A percentile compares a stretch with the other conserved stretches of the same genome.
Conservation (phyloP, 345 rosid species). For the Ricinus communis region DNA sequence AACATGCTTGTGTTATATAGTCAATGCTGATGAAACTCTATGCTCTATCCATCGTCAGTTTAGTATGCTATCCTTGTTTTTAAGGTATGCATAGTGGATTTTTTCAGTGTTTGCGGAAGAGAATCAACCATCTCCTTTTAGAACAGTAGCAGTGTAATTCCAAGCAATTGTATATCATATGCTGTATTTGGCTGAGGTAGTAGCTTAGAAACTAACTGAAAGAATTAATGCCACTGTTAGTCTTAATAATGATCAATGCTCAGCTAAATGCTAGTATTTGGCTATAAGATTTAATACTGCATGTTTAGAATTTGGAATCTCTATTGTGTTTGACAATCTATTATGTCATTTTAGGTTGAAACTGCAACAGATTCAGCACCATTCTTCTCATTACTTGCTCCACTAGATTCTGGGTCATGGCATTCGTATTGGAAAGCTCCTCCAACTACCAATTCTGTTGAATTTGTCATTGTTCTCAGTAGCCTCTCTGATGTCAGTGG, state of each 20-base stretch:
- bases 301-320: background rate
- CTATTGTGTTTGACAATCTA: conserved; percentile 14
- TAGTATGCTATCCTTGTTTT: background rate
- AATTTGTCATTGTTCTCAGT: conserved; percentile 68
- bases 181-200: conserved; percentile 1
- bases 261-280: background rate
- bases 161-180: background rate
- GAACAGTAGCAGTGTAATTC: background rate
- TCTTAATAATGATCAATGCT: background rate
- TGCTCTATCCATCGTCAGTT: background rate
- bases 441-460: conserved; percentile 50
- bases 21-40: background rate
- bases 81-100: background rate
- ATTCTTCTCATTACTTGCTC: conserved; percentile 70
- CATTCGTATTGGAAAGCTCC: conserved; percentile 91
- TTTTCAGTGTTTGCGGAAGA: background rate
- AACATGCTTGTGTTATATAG: background rate
- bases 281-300: background rate
- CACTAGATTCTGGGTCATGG: conserved; percentile 50
- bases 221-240: background rate
- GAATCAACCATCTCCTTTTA: background rate
- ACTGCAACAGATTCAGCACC: conserved; percentile 86
- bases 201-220: background rate
- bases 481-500: conserved; percentile 77
- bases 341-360: conserved; percentile 61